These are phyloP conservation scores for Dunaliella salina DNA, from an alignment of 163 green algal genomes.

Conservation along the genomic window DNA sequence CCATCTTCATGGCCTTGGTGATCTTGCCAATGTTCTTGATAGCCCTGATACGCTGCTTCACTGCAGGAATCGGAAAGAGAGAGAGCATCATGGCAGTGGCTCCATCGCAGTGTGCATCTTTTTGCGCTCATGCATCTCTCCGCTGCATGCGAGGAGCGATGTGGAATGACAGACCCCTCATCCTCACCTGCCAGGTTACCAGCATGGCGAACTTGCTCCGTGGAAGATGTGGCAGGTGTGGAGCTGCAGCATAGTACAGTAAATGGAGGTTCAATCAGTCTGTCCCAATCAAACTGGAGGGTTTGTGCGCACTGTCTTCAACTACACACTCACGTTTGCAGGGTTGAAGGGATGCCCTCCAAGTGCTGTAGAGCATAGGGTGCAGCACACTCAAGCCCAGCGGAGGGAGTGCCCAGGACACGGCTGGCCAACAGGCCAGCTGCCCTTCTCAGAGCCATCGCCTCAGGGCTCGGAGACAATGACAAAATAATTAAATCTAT, in stretches of 20 bases:
- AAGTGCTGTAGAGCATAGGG: background rate
- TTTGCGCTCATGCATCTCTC: too few species aligned
- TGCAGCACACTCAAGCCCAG: background rate
- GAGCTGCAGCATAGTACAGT: background rate
- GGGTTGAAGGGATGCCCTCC: background rate
- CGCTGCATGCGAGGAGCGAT: background rate
- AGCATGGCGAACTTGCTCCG: constrained; percentile 47
- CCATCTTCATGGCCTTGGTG: constrained; percentile 99
- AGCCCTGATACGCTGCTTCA: constrained; percentile 94
- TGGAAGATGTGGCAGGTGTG: background rate
- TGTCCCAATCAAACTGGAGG: background rate
- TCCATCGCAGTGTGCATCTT: background rate
- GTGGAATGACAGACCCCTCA: background rate
- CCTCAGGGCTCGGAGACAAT: too few species aligned
- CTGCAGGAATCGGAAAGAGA: constrained; percentile 41
- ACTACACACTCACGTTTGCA: background rate
- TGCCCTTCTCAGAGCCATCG: constrained; percentile 10
- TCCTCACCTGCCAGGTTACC: constrained; percentile 59
- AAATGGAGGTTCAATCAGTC: background rate
- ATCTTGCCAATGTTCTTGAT: constrained; percentile 99
- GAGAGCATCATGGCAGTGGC: background rate
- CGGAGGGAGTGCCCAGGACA: background rate
- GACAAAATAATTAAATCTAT: too few species aligned
- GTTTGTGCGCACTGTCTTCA: background rate
- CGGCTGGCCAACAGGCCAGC: constrained; percentile 7